Conservation (phyloP, 768 basidiomycete genomes). For the Termitomyces sp. region DNA sequence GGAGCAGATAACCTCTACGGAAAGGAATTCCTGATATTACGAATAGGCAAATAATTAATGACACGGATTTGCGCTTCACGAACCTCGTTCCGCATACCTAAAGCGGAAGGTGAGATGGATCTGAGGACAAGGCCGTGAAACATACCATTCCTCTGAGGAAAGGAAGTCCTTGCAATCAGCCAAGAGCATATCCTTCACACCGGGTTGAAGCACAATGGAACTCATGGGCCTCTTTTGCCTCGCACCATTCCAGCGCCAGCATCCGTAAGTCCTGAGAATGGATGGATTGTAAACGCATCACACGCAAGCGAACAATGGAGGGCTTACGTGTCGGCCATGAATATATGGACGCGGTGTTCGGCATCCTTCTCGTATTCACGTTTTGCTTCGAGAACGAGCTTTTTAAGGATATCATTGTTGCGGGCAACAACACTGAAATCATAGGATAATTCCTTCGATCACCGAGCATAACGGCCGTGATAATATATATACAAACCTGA, state of each 20-base stretch:
- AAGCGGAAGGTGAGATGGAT: conserved; percentile 13
- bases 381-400: conserved; percentile 82
- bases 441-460: conserved; percentile 3
- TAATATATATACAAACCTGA: conserved; percentile 54
- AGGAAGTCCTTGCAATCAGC: conserved; percentile 85
- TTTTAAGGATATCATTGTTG: conserved; percentile 84
- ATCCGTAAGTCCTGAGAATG: conserved; percentile 51
- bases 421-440: conserved; percentile 83
- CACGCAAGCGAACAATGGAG: neutral
- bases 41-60: conserved; percentile 9
- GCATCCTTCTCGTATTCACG: conserved; percentile 88
- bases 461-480: conserved; percentile 13
- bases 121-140: conserved; percentile 8
- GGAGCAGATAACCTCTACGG: conserved; percentile 78
- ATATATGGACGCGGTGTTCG: conserved; percentile 86
- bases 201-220: conserved; percentile 87
- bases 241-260: conserved; percentile 88
- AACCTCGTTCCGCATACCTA: conserved; percentile 90
- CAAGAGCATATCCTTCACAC: conserved; percentile 87
- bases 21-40: conserved; percentile 70
- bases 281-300: neutral
- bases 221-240: conserved; percentile 88
- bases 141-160: conserved; percentile 80
- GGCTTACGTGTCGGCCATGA: conserved; percentile 82
- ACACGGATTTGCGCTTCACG: conserved; percentile 18